phyloP scores from a whole-genome alignment of 2,329 filamentous ascomycete genomes.

The Penicillium sp. region DNA sequence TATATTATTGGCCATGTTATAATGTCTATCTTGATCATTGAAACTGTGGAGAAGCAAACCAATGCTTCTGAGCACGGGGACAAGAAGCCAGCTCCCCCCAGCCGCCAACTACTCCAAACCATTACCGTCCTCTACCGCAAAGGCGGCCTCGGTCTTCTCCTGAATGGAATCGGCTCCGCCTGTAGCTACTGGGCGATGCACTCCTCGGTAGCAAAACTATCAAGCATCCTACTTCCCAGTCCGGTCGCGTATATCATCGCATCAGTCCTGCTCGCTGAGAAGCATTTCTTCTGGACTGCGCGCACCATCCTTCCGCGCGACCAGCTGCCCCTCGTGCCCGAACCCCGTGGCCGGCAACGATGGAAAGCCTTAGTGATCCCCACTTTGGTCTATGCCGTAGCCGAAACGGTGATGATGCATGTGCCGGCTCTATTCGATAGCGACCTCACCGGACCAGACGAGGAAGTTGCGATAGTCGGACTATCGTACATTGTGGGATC shows the following conservation, averaged over 20 bases:
- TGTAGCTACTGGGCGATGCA: not conserved
- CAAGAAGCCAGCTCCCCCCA: not conserved
- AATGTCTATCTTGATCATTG: not conserved
- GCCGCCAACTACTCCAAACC: not conserved
- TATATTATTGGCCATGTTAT: not conserved
- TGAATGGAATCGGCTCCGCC: not conserved
- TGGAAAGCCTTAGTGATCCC: not conserved
- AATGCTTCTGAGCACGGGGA: not conserved
- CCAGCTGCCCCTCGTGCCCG: not conserved
- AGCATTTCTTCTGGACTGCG: not conserved
- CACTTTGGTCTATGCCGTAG: not conserved
- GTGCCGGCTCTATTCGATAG: not conserved
- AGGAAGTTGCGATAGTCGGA: not conserved
- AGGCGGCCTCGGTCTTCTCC: not conserved
- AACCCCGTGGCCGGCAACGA: not conserved
- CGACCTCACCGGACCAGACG: not conserved
- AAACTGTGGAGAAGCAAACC: not conserved
- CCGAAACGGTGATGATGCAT: not conserved
- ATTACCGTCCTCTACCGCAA: not conserved
- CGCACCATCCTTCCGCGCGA: not conserved
- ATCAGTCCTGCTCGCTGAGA: not conserved
- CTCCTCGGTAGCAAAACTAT: not conserved
- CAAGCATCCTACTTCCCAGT: not conserved
- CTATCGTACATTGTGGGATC: not conserved
- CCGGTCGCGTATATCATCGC: not conserved